Percentiles rank a stretch among this genome's conserved stretches.
Evolutionary conservation across 352 stramenopile genomes (phyloP).

Genomic region (Hyphochytrium catenoides): DNA sequence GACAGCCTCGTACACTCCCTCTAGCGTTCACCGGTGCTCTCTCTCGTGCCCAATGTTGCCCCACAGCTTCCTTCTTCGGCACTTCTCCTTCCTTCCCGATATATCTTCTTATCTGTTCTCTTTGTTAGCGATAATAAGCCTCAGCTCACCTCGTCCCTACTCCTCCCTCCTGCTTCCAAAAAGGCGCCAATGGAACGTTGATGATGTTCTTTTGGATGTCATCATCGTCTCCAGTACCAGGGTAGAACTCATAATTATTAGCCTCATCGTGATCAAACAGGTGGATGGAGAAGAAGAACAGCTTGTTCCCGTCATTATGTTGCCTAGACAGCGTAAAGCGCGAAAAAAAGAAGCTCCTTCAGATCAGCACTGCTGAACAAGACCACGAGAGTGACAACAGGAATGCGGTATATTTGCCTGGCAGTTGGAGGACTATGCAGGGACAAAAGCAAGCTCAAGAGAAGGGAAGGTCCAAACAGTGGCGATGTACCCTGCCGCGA

Average conservation of each 20-base stretch:
- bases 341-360: too few species aligned
- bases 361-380: too few species aligned
- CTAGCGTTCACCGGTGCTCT: background rate
- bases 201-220: constrained; percentile 48
- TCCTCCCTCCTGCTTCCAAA: constrained; percentile 18
- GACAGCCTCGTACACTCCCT: background rate
- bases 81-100: background rate
- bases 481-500: constrained; percentile 1
- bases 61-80: background rate
- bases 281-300: constrained; percentile 16
- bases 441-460: background rate
- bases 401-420: too few species aligned
- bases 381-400: too few species aligned
- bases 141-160: constrained; percentile 2
- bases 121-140: constrained; percentile 1
- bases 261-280: constrained; percentile 15
- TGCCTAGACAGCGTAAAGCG: too few species aligned
- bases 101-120: background rate
- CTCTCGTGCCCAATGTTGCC: constrained; percentile 1
- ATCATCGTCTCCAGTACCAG: constrained; percentile 20
- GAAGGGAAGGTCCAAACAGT: constrained; percentile 1
- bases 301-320: constrained; percentile 5
- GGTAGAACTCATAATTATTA: constrained; percentile 6
- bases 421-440: constrained; percentile 2
- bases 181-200: constrained; percentile 43